Evolutionary conservation across 2,329 filamentous ascomycete species (phyloP).

Genomic region (Aspergillus calidoustus): DNA sequence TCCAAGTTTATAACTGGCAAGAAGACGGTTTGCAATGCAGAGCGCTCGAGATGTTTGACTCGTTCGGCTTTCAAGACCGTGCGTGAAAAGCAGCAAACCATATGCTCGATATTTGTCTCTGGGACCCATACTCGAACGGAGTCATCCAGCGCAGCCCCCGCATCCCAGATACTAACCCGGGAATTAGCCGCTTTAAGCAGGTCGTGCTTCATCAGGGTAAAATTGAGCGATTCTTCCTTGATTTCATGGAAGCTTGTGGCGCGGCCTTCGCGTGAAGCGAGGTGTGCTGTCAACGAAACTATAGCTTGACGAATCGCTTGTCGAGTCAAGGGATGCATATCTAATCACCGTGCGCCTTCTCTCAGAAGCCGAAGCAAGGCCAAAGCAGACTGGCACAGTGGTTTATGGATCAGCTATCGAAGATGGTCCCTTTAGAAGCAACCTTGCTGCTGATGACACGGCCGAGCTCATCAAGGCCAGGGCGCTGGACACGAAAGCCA

Average conservation of each 20-base stretch:
- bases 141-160: constrained; percentile 62
- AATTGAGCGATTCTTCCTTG: constrained; percentile 69
- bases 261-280: constrained; percentile 62
- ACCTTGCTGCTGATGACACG: constrained; percentile 61
- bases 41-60: constrained; percentile 63
- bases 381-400: constrained; percentile 9
- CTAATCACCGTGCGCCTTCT: constrained; percentile 66
- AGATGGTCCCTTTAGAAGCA: constrained; percentile 66
- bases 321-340: constrained; percentile 57
- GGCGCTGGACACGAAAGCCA: constrained; percentile 17
- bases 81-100: constrained; percentile 70
- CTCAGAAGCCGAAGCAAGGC: constrained; percentile 60
- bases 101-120: constrained; percentile 66
- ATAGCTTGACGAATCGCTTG: constrained; percentile 56
- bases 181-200: constrained; percentile 67
- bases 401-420: constrained; percentile 34
- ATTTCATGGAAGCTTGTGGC: constrained; percentile 61
- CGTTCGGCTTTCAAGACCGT: constrained; percentile 68
- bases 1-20: constrained; percentile 30
- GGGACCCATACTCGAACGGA: constrained; percentile 65
- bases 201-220: constrained; percentile 73
- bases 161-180: constrained; percentile 66
- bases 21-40: constrained; percentile 24
- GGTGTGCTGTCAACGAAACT: constrained; percentile 62
- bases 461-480: constrained; percentile 51